A percentile compares a stretch with the other conserved stretches of the same genome.
Conservation (phyloP, 495 filamentous ascomycete species). For the Penicillium canariense region DNA sequence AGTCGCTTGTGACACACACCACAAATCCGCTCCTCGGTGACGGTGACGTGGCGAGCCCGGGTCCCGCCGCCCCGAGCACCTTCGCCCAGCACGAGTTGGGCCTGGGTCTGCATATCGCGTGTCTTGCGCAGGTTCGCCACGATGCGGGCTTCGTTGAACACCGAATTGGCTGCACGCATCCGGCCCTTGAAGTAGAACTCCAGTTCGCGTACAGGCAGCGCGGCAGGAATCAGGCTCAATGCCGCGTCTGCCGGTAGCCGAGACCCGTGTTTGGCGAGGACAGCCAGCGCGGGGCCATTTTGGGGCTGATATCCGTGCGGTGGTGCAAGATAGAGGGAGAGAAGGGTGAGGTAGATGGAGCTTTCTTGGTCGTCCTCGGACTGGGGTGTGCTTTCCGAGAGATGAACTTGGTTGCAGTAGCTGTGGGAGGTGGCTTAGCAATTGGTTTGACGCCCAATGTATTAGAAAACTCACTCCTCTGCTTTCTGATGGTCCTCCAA, state of each 20-base stretch:
- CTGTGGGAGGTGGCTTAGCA: slow-evolving; percentile 48
- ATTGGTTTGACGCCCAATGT: not conserved
- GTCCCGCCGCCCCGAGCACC: slow-evolving; percentile 50
- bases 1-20: slow-evolving; percentile 89
- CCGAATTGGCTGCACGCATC: slow-evolving; percentile 80
- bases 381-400: slow-evolving; percentile 36
- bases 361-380: slow-evolving; percentile 54
- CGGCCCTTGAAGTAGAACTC: slow-evolving; percentile 90
- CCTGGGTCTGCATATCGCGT: slow-evolving; percentile 69
- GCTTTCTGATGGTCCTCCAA: slow-evolving; percentile 83
- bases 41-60: slow-evolving; percentile 69
- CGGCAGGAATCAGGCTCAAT: slow-evolving; percentile 77
- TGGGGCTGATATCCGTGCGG: slow-evolving; percentile 70
- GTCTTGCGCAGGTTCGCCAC: slow-evolving; percentile 69
- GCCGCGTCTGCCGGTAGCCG: slow-evolving; percentile 84
- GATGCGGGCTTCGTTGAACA: slow-evolving; percentile 75
- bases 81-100: slow-evolving; percentile 65
- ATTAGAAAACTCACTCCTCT: slow-evolving; percentile 63
- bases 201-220: slow-evolving; percentile 72
- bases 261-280: slow-evolving; percentile 87
- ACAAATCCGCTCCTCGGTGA: slow-evolving; percentile 85
- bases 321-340: slow-evolving; percentile 86
- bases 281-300: slow-evolving; percentile 74
- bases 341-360: slow-evolving; percentile 85
- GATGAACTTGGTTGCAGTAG: slow-evolving; percentile 85